Conservation (phyloP, 2,329 filamentous ascomycete species). For the Penicillium brasilianum region DNA sequence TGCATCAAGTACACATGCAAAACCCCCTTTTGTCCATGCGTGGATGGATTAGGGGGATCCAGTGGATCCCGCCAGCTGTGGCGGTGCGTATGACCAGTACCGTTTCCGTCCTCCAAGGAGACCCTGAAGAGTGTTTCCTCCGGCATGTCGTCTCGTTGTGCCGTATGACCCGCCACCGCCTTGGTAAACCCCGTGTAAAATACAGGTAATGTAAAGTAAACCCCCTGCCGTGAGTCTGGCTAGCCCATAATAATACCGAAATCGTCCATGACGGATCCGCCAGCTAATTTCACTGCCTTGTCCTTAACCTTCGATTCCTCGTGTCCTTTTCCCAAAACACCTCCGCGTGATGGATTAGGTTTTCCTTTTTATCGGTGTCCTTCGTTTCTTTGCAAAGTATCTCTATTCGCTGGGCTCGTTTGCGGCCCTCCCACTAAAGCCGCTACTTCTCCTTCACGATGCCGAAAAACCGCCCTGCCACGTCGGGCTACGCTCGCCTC, state of each 20-base stretch:
- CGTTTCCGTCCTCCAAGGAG: not conserved
- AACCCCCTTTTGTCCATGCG: conserved; percentile 25
- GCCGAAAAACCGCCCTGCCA: conserved; percentile 71
- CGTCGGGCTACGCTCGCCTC: conserved; percentile 83
- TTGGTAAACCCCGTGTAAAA: conserved; percentile 14
- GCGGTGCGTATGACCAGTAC: conserved; percentile 32
- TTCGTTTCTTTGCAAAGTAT: conserved; percentile 16
- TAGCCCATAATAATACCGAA: conserved; percentile 24
- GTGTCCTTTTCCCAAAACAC: conserved; percentile 12
- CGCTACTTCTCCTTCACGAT: conserved; percentile 53
- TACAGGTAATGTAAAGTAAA: conserved; percentile 14
- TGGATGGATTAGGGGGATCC: conserved; percentile 21
- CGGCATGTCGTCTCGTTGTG: conserved; percentile 5
- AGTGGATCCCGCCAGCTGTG: conserved; percentile 26
- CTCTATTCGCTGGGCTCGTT: conserved; percentile 3
- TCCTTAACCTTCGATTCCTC: conserved; percentile 5
- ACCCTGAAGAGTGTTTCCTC: not conserved
- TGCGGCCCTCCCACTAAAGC: conserved; percentile 17
- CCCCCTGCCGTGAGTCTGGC: conserved; percentile 21
- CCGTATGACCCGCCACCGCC: conserved; percentile 16
- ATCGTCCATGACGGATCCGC: conserved; percentile 22
- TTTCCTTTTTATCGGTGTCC: conserved; percentile 15
- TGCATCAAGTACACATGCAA: conserved; percentile 1
- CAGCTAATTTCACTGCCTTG: conserved; percentile 17
- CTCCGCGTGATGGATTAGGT: conserved; percentile 25